Conservation (phyloP, 306 rosid species). For the Rubus idaeus region DNA sequence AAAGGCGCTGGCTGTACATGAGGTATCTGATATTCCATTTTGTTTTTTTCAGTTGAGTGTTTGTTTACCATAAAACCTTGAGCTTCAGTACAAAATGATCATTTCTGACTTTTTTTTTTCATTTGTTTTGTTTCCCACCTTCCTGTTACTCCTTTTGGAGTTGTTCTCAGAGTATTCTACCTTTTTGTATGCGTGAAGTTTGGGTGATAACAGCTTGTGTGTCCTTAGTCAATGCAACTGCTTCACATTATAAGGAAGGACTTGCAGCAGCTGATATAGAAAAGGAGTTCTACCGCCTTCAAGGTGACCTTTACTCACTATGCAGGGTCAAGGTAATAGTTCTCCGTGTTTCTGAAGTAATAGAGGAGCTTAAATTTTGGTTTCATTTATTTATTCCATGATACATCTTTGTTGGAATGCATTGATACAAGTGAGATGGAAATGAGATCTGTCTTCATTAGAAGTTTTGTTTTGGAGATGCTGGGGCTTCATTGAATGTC, state of each 20-base stretch:
- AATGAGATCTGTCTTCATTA: constrained; percentile 27
- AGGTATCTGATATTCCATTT: constrained; percentile 53
- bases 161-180: constrained; percentile 76
- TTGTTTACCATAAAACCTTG: constrained; percentile 16
- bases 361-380: constrained; percentile 21
- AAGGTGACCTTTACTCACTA: constrained; percentile 88
- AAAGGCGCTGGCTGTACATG: constrained; percentile 70
- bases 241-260: constrained; percentile 69
- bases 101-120: constrained; percentile 16
- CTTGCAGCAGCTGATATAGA: constrained; percentile 66
- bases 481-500: constrained; percentile 13
- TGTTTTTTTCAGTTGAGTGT: constrained; percentile 2
- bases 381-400: constrained; percentile 5
- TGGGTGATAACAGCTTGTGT: constrained; percentile 92
- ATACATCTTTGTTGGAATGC: constrained; percentile 21
- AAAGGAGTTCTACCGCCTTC: constrained; percentile 85
- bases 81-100: constrained; percentile 26
- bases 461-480: constrained; percentile 15
- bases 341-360: constrained; percentile 23
- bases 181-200: constrained; percentile 95
- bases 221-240: constrained; percentile 69
- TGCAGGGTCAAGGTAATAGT: constrained; percentile 84
- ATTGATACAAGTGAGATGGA: constrained; percentile 20
- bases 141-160: constrained; percentile 33
- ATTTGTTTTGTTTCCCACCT: constrained; percentile 13